These are phyloP conservation scores for Monosporascus sp. DNA, from an alignment of 2,329 filamentous ascomycete genomes.

Conservation along the genomic window DNA sequence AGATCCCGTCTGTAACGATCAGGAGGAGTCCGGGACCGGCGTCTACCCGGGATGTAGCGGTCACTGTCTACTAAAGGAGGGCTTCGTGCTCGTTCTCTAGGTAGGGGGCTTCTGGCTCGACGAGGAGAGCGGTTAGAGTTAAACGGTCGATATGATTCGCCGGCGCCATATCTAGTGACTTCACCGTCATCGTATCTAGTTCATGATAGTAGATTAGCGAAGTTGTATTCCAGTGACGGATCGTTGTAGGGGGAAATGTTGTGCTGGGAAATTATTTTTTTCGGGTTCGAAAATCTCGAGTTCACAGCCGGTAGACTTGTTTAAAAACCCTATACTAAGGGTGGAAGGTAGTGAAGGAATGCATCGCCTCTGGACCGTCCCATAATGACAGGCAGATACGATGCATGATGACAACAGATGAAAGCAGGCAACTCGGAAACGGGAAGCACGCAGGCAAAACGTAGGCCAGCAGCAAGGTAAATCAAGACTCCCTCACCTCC, in stretches of 20 bases:
- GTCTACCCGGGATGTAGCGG: slow-evolving; percentile 36
- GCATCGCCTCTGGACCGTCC: no score
- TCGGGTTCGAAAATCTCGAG: no score
- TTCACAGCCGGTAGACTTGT: no score
- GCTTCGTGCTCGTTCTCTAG: slow-evolving; percentile 31
- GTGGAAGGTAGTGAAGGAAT: no score
- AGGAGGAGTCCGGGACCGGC: slow-evolving; percentile 33
- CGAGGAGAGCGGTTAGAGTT: slow-evolving; percentile 45
- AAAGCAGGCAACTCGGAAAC: no score
- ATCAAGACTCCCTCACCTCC: slow-evolving; percentile 15
- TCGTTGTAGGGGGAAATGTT: no score
- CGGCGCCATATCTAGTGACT: slow-evolving; percentile 56
- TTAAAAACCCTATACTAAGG: no score
- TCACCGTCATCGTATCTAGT: slow-evolving; percentile 55
- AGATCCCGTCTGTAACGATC: slow-evolving; percentile 36
- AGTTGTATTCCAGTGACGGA: not conserved
- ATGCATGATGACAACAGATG: no score
- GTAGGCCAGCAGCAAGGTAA: not conserved
- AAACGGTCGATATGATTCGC: slow-evolving; percentile 56
- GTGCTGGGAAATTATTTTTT: no score
- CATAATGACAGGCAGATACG: no score
- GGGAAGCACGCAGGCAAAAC: not conserved
- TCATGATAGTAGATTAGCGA: not conserved
- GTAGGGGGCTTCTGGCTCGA: slow-evolving; percentile 22
- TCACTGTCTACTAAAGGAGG: slow-evolving; percentile 30